Evolutionary conservation across 768 basidiomycete species (phyloP), one percentile per base, ranked within the genome.

Genomic region (Galerina marginata): DNA sequence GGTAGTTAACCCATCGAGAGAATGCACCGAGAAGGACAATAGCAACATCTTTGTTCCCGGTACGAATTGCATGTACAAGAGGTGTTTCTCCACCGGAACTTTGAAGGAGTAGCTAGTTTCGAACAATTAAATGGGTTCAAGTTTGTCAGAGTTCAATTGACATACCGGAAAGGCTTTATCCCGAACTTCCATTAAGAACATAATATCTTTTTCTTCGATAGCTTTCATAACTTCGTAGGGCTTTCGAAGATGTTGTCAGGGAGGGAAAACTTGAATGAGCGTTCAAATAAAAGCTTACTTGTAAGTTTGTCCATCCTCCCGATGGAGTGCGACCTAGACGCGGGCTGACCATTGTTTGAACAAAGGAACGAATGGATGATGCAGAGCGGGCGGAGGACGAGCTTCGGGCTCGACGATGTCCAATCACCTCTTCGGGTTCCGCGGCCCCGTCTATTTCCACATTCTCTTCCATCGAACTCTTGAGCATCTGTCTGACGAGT

Each of bases 21-120:
- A 97, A 88, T 11, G 96, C 94, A 11, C 96, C 96, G 12, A 97
- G 72, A 2, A 99, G 80, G 4, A 96, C 68, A 60, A 99, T 92
- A 3, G 93, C 91, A 9, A 98, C 86, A 53, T 97, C 95, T 59
- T 85, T 80, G 65, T 93, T 89, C 26, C 91, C 90, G 29, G 92
- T 88, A 23, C 90, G 82, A 83, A 96, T 93, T 0, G 95, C 93
- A 69, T 98, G 94, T 6, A 97, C 83, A 12, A 99, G 84, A 6
- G 96, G 95, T 1, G 95, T 95, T 23, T 88, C 87, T 42, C 91
- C 90, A 2, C 93, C 94, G 39, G 88, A 88, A 69, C 92, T 92
- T 58, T 88, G 89, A n/a, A 96, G 78, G 6, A 98, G 79, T 26
- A 96, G 80, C 87, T 92, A 59, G 20, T 29, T n/a, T 38, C 36